Percentiles rank a stretch among this genome's conserved stretches.
These are phyloP conservation scores for Canariomyces notabilis DNA, from an alignment of 2,329 filamentous ascomycete genomes.

Conservation along the genomic window DNA sequence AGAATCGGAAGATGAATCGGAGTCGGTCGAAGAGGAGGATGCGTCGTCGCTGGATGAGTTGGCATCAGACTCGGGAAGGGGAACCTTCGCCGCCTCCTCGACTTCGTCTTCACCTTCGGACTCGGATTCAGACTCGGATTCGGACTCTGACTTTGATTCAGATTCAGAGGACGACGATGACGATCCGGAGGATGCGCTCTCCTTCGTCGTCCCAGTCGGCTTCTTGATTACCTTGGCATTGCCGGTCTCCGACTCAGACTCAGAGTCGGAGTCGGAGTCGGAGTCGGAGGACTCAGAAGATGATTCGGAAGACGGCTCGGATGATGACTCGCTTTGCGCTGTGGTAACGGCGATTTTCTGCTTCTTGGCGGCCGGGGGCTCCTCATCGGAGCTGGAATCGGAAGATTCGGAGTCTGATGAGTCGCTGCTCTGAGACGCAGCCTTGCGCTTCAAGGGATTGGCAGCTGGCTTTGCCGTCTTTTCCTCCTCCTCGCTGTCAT, in stretches of 20 bases:
- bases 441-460: conserved; percentile 53
- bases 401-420: conserved; percentile 31
- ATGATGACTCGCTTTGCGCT: conserved; percentile 40
- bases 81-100: conserved; percentile 25
- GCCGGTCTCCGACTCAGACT: conserved; percentile 19
- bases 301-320: conserved; percentile 32
- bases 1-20: conserved; percentile 35
- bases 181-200: conserved; percentile 30
- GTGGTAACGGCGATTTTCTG: conserved; percentile 32
- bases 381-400: conserved; percentile 41
- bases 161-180: conserved; percentile 28
- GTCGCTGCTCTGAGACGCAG: conserved; percentile 36
- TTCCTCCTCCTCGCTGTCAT: conserved; percentile 30
- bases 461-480: conserved; percentile 25
- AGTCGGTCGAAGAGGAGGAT: conserved; percentile 32
- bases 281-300: conserved; percentile 30
- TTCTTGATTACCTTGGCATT: conserved; percentile 45
- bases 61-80: conserved; percentile 25
- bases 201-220: conserved; percentile 29
- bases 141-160: conserved; percentile 25
- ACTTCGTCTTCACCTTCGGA: conserved; percentile 31
- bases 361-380: conserved; percentile 50
- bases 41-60: conserved; percentile 30
- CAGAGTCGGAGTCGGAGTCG: conserved; percentile 30
- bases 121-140: conserved; percentile 27